These are phyloP conservation scores for Magnusiomyces magnusii DNA, from an alignment of 1,139 yeast genomes.

Conservation along the genomic window DNA sequence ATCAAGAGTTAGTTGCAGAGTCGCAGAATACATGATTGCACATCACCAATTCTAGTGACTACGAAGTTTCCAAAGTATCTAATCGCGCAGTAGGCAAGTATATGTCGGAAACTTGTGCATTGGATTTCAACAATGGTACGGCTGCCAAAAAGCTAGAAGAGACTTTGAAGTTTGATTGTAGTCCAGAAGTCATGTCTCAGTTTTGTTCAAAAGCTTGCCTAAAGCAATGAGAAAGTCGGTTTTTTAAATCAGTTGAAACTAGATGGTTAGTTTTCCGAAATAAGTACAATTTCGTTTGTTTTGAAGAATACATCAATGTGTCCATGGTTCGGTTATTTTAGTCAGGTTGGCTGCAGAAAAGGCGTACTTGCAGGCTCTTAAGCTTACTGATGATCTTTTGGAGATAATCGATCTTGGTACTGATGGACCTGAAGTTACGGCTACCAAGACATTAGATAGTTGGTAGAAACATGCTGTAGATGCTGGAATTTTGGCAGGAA, in stretches of 20 bases:
- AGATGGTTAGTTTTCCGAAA: conserved; percentile 67
- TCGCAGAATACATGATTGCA: conserved; percentile 42
- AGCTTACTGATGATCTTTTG: conserved; percentile 53
- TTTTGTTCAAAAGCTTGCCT: conserved; percentile 47
- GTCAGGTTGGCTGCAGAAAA: conserved; percentile 92
- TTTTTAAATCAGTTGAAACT: conserved; percentile 65
- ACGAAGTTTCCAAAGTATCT: conserved; percentile 69
- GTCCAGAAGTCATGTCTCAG: conserved; percentile 3
- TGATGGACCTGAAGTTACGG: conserved; percentile 23
- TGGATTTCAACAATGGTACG: neutral
- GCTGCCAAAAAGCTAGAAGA: neutral
- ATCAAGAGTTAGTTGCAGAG: conserved; percentile 43
- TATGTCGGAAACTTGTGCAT: conserved; percentile 36
- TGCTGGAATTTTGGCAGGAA: conserved; percentile 16
- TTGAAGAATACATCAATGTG: conserved; percentile 51
- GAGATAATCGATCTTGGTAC: conserved; percentile 29
- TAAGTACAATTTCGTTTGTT: conserved; percentile 43
- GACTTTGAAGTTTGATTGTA: conserved; percentile 22
- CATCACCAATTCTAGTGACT: conserved; percentile 42
- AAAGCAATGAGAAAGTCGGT: conserved; percentile 44
- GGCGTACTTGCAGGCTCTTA: conserved; percentile 68
- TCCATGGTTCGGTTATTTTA: conserved; percentile 81
- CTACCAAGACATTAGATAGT: conserved; percentile 38
- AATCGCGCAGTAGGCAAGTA: conserved; percentile 76
- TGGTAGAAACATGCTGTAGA: conserved; percentile 43